A percentile compares a stretch with the other conserved stretches of the same genome.
phyloP scores from a whole-genome alignment of 2,329 filamentous ascomycete species.

The Ilyonectria sp. region DNA sequence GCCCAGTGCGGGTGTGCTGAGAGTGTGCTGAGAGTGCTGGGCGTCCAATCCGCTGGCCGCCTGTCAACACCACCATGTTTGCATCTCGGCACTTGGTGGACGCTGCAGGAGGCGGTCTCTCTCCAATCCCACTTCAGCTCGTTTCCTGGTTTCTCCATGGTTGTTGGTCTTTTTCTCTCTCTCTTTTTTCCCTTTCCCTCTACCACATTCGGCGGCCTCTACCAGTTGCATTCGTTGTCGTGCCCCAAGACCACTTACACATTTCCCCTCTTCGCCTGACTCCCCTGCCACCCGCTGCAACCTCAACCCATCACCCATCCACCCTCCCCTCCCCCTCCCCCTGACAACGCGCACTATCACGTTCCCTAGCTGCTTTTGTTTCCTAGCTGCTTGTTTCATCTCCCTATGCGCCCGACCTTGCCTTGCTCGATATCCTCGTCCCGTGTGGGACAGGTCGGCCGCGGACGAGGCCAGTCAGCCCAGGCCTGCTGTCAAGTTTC shows the following conservation, averaged over 20 bases:
- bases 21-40: no score
- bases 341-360: background rate
- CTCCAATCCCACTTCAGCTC: background rate
- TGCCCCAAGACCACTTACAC: background rate
- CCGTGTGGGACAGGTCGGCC: slow-evolving; percentile 1
- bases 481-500: slow-evolving; percentile 22
- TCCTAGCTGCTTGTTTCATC: slow-evolving; percentile 6
- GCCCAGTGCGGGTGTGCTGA: no score
- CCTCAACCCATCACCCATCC: slow-evolving; percentile 2
- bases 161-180: background rate
- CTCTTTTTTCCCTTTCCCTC: background rate
- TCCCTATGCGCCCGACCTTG: slow-evolving; percentile 5
- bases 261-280: background rate
- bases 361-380: slow-evolving; percentile 6
- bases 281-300: background rate
- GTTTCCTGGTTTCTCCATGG: background rate
- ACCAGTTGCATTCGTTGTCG: background rate
- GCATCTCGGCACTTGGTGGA: slow-evolving; percentile 7
- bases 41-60: no score
- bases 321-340: background rate
- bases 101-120: slow-evolving; percentile 1
- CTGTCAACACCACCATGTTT: background rate
- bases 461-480: background rate
- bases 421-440: background rate
- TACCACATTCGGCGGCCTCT: background rate